Base-by-base conservation (phyloP, 768 basidiomycete genomes). In the Leccinum fibrillosum region DNA sequence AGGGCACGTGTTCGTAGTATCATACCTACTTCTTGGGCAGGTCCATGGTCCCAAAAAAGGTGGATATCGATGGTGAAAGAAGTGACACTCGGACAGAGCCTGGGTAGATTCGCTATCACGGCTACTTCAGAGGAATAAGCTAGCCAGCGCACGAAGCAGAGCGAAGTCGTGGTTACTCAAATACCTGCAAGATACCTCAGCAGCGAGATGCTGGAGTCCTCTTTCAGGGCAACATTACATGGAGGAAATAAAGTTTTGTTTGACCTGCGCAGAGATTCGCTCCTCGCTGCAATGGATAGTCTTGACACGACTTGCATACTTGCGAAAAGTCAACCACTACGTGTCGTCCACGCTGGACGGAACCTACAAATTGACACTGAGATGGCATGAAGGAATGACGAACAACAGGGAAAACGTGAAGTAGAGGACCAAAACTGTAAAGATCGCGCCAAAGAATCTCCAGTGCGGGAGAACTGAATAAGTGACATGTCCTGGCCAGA, bases 251-350 rank as follows among this genome's bases (percentile, higher is more conserved):
- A 58, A 35, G n/a, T 54, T 39, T 26, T 52, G 45, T 23, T 52
- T 53, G 19, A 54, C 30, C 3, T 9, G 17, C 10, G 23, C 12
- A 10, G 57, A 57, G 17, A 57, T 39, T 17, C 49, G 47, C 12
- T 39, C 32, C 12, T 59, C 59, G 4, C 42, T 45, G 2, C 53
- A 53, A 13, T 21, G 56, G 32, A 69, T 32, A 5, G 47, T 32
- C 50, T 54, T 69, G 39, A 70, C 65, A 35, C 66, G 64, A 19
- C 47, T 61, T 10, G 70, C 65, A 35, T 72, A 72, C 45, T 57
- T 56, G 50, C 34, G 47, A 45, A 71, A 69, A 6, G 37, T 59
- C 12, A 12, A 15, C 68, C 64, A 71, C 23, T 53, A 51, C 9
- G 42, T 30, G 37, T 68, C 60, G n/a, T 66, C 54, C 17, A 19